Evolutionary conservation across 108 stramenopile genomes (phyloP).

Genomic region (Epipyxis sp.): DNA sequence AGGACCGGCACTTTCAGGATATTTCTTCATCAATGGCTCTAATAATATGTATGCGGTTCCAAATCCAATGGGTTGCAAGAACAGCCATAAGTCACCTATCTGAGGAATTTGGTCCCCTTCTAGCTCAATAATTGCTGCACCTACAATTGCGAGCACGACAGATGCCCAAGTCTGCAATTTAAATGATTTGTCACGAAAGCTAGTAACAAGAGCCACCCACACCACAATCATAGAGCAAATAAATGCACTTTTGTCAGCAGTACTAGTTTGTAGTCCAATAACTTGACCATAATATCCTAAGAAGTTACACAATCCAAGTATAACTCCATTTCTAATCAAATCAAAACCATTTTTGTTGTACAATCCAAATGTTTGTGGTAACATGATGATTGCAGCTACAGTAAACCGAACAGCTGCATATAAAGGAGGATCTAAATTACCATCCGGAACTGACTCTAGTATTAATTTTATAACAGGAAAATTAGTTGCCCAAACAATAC

Average conservation of each 20-base stretch:
- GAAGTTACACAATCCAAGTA: background rate
- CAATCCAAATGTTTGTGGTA: background rate
- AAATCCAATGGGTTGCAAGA: slow-evolving; percentile 72
- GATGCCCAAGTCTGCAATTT: background rate
- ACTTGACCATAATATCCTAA: background rate
- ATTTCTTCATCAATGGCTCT: slow-evolving; percentile 62
- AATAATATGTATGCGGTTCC: slow-evolving; percentile 67
- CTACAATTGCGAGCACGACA: background rate
- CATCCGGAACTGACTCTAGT: background rate
- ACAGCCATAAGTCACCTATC: slow-evolving; percentile 62
- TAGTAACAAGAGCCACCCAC: background rate
- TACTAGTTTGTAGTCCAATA: background rate
- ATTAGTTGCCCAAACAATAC: background rate
- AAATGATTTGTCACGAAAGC: background rate
- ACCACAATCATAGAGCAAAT: background rate
- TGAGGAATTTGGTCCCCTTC: too few relatives aligned
- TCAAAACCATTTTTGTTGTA: too few relatives aligned
- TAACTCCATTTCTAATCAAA: too few relatives aligned
- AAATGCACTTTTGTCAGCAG: background rate
- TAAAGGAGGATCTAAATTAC: background rate
- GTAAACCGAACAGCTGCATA: background rate
- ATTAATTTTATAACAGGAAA: background rate
- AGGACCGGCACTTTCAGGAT: slow-evolving; percentile 63
- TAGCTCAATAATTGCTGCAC: background rate
- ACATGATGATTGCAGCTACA: background rate